Percentiles rank a stretch among this genome's conserved stretches.
These are phyloP conservation scores for Rhodocollybia butyracea DNA, from an alignment of 768 basidiomycete genomes.

Conservation along the genomic window DNA sequence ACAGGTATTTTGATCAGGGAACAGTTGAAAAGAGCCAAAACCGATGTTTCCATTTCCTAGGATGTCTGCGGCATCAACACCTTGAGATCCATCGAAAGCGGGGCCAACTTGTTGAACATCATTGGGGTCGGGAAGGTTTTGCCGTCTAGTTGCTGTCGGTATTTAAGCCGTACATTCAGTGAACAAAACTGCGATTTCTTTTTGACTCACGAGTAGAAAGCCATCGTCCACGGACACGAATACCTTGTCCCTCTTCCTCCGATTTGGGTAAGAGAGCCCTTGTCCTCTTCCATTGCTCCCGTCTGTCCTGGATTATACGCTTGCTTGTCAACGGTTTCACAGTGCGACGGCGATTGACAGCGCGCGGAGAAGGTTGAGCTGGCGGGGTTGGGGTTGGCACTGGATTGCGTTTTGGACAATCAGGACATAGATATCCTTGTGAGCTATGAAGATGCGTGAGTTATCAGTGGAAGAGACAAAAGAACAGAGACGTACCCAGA, in stretches of 20 bases:
- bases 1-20: constrained; percentile 58
- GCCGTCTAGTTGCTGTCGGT: constrained; percentile 51
- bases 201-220: constrained; percentile 42
- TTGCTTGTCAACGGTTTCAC: constrained; percentile 42
- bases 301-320: constrained; percentile 45
- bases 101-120: constrained; percentile 38
- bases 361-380: constrained; percentile 37
- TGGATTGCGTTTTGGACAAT: constrained; percentile 56
- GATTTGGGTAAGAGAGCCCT: constrained; percentile 23
- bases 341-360: constrained; percentile 32
- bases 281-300: constrained; percentile 43
- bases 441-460: constrained; percentile 25
- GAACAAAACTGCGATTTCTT: constrained; percentile 7
- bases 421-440: constrained; percentile 57
- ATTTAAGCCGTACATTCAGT: too few relatives aligned
- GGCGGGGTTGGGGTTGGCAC: constrained; percentile 27
- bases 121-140: too few relatives aligned
- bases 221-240: constrained; percentile 61
- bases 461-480: neutral
- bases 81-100: constrained; percentile 58
- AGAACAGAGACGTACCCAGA: constrained; percentile 44
- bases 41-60: constrained; percentile 52
- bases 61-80: constrained; percentile 68
- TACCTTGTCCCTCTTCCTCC: constrained; percentile 24
- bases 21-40: constrained; percentile 59